phyloP scores from a whole-genome alignment of 2,329 filamentous ascomycete genomes.

The Alternaria infectoria region DNA sequence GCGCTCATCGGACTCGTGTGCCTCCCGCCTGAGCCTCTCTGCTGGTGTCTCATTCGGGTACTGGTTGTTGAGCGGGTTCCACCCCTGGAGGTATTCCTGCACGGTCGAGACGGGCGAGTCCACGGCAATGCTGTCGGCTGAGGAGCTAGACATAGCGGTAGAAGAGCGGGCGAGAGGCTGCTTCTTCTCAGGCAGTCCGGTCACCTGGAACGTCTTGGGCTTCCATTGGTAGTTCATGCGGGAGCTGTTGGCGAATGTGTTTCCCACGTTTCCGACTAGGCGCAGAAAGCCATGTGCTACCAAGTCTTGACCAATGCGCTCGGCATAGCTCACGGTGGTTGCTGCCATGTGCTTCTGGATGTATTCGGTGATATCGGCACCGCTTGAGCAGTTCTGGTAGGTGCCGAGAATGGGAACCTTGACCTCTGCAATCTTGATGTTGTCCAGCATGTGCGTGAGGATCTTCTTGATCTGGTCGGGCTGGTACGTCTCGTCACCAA shows the following conservation, averaged over 20 bases:
- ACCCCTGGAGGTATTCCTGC: conserved; percentile 86
- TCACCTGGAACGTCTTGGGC: conserved; percentile 84
- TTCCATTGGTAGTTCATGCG: conserved; percentile 98
- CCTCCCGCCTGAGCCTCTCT: conserved; percentile 86
- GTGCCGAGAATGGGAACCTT: conserved; percentile 96
- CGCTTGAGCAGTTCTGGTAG: conserved; percentile 90
- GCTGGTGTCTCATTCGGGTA: conserved; percentile 92
- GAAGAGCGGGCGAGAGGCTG: conserved; percentile 73
- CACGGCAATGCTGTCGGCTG: conserved; percentile 56
- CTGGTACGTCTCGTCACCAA: conserved; percentile 86
- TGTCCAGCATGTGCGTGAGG: conserved; percentile 82
- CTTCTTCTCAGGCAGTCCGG: conserved; percentile 90
- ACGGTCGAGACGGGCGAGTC: conserved; percentile 86
- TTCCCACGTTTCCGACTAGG: conserved; percentile 92
- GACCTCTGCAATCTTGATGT: conserved; percentile 84
- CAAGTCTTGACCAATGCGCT: conserved; percentile 93
- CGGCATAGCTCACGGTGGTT: conserved; percentile 85
- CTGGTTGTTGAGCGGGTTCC: conserved; percentile 89
- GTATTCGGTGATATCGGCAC: conserved; percentile 94
- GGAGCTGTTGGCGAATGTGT: conserved; percentile 94
- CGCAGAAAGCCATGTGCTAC: conserved; percentile 85
- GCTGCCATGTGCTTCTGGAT: conserved; percentile 86
- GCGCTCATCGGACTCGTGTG: conserved; percentile 86
- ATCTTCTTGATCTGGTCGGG: conserved; percentile 92
- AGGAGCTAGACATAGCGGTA: conserved; percentile 63